Conservation (phyloP, 192 early-diverging fungal species). For the Podila horticola region DNA sequence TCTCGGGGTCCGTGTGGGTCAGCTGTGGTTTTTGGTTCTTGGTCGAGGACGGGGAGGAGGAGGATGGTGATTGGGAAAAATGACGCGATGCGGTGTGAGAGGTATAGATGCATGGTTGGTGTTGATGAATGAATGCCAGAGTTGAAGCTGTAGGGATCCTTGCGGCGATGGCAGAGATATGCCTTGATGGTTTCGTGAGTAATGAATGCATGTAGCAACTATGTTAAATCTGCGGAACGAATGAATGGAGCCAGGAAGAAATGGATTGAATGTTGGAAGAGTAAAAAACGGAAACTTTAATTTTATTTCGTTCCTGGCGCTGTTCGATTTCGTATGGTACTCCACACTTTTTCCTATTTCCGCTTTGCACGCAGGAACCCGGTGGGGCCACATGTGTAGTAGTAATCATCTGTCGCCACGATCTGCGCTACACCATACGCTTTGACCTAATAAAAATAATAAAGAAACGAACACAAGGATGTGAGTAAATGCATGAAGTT, state of each 20-base stretch:
- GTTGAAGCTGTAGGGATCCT: background rate
- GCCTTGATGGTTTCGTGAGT: background rate
- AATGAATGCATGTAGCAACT: background rate
- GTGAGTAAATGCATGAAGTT: background rate
- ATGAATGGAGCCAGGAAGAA: background rate
- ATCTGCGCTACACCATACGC: constrained; percentile 76
- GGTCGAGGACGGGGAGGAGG: background rate
- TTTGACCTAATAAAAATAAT: constrained; percentile 49
- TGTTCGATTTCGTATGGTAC: no score
- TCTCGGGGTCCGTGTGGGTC: constrained; percentile 79
- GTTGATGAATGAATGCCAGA: background rate
- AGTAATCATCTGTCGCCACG: constrained; percentile 56
- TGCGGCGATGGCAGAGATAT: no score
- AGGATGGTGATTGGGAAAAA: background rate
- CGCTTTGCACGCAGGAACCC: constrained; percentile 57
- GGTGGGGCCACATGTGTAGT: constrained; percentile 72
- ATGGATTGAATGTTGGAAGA: no score
- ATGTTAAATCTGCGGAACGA: background rate
- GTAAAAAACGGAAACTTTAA: background rate
- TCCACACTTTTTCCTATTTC: background rate
- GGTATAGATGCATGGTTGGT: background rate
- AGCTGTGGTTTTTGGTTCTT: constrained; percentile 41
- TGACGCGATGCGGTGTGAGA: background rate
- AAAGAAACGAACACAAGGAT: background rate
- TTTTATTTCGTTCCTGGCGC: background rate